A percentile compares a stretch with the other conserved stretches of the same genome.
Evolutionary conservation across 495 filamentous ascomycete species (phyloP).

Genomic region (Clohesyomyces aquaticus): DNA sequence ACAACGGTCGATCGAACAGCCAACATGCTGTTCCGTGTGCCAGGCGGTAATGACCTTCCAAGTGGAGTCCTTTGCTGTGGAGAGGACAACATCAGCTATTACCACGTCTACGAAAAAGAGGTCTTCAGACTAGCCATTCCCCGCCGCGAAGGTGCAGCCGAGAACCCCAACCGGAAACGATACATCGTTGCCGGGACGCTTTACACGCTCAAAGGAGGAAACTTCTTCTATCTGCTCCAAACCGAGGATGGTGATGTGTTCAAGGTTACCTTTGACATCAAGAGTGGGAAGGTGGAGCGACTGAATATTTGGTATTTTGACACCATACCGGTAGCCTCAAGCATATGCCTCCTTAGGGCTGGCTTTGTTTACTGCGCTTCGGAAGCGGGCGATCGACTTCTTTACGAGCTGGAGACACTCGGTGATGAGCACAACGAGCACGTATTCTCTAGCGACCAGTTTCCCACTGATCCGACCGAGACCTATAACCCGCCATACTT

Average conservation of each 20-base stretch:
- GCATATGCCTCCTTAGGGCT: slow-evolving; percentile 88
- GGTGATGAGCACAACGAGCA: slow-evolving; percentile 91
- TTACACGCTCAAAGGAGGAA: slow-evolving; percentile 88
- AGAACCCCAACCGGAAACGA: slow-evolving; percentile 90
- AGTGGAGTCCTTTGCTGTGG: slow-evolving; percentile 94
- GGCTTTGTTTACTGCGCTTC: slow-evolving; percentile 93
- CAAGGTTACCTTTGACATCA: slow-evolving; percentile 92
- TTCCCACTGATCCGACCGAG: slow-evolving; percentile 70
- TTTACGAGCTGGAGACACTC: slow-evolving; percentile 97
- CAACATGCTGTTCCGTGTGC: slow-evolving; percentile 91
- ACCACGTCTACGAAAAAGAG: slow-evolving; percentile 78
- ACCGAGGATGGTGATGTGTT: slow-evolving; percentile 96
- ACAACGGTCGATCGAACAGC: slow-evolving; percentile 90
- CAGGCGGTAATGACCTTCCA: slow-evolving; percentile 89
- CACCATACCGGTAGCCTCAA: slow-evolving; percentile 85
- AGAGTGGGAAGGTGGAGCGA: slow-evolving; percentile 68
- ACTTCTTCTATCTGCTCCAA: slow-evolving; percentile 96
- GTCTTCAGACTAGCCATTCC: slow-evolving; percentile 81
- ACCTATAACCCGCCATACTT: slow-evolving; percentile 80
- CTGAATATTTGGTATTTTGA: slow-evolving; percentile 98
- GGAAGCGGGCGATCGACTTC: slow-evolving; percentile 89
- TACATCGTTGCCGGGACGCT: slow-evolving; percentile 86
- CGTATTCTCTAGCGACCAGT: slow-evolving; percentile 68
- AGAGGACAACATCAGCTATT: slow-evolving; percentile 91
- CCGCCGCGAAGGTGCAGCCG: slow-evolving; percentile 78